Percentiles rank a stretch among this genome's conserved stretches.
Evolutionary conservation across 1,139 yeast genomes (phyloP).

Genomic region (Scheffersomyces stambukii): DNA sequence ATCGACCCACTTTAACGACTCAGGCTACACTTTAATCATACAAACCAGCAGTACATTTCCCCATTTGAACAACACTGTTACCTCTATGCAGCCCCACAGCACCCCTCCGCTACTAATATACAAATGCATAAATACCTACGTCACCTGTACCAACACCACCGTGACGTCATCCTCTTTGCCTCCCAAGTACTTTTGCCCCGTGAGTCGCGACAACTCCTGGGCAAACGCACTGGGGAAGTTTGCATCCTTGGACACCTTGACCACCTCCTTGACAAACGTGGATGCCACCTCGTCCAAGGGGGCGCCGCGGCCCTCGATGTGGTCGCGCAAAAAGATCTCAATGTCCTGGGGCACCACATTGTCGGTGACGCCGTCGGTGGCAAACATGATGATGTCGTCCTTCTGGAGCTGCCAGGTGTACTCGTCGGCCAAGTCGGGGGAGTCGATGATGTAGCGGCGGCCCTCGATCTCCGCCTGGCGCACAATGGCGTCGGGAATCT

Average conservation of each 20-base stretch:
- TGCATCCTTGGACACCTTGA: conserved; percentile 65
- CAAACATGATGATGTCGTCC: conserved; percentile 75
- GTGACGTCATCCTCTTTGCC: conserved; percentile 97
- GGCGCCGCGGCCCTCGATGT: conserved; percentile 20
- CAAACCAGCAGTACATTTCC: too few relatives aligned
- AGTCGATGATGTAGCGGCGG: conserved; percentile 56
- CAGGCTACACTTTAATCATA: too few relatives aligned
- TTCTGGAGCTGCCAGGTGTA: conserved; percentile 50
- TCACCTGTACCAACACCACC: conserved; percentile 64
- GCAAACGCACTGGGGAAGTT: conserved; percentile 83
- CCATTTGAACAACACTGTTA: too few relatives aligned
- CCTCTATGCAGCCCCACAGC: too few relatives aligned
- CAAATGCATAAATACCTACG: too few relatives aligned
- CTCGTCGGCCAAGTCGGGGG: conserved; percentile 50
- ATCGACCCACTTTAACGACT: too few relatives aligned
- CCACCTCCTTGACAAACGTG: conserved; percentile 66
- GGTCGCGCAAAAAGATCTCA: conserved; percentile 53
- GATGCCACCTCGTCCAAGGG: conserved; percentile 40
- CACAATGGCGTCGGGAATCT: conserved; percentile 64
- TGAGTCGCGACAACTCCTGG: conserved; percentile 65
- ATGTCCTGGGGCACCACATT: conserved; percentile 76
- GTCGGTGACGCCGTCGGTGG: conserved; percentile 93
- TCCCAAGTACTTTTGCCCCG: conserved; percentile 73
- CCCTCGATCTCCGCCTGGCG: conserved; percentile 55
- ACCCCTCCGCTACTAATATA: too few relatives aligned